A percentile compares a stretch with the other conserved stretches of the same genome.
These are phyloP conservation scores for Cercospora janseana DNA, from an alignment of 2,329 filamentous ascomycete species.

Conservation along the genomic window DNA sequence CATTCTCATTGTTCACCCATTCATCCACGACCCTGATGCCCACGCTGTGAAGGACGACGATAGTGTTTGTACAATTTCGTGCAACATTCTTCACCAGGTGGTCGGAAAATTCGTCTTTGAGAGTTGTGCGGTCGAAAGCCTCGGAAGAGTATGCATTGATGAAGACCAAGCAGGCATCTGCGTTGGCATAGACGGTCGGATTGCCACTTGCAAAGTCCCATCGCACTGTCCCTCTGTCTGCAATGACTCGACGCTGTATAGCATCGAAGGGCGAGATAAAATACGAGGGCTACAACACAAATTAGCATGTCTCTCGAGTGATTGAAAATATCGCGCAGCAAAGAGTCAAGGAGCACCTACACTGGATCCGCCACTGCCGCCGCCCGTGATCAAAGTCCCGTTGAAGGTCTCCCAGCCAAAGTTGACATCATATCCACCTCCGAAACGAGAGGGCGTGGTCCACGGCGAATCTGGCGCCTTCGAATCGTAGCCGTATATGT, in stretches of 20 bases:
- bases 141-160: slow-evolving; percentile 36
- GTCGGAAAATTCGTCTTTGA: slow-evolving; percentile 32
- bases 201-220: slow-evolving; percentile 33
- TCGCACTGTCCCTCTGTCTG: slow-evolving; percentile 24
- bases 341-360: neutral
- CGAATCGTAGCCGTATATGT: slow-evolving; percentile 44
- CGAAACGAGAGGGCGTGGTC: slow-evolving; percentile 41
- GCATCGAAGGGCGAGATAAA: slow-evolving; percentile 29
- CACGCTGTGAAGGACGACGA: slow-evolving; percentile 35
- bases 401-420: slow-evolving; percentile 35
- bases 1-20: slow-evolving; percentile 35
- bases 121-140: slow-evolving; percentile 30
- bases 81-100: slow-evolving; percentile 35
- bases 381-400: slow-evolving; percentile 25
- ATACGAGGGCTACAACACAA: slow-evolving; percentile 14
- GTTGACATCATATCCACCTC: slow-evolving; percentile 43
- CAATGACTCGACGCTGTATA: slow-evolving; percentile 25
- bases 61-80: slow-evolving; percentile 33
- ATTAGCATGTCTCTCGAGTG: no score
- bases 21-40: slow-evolving; percentile 33
- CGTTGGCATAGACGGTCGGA: slow-evolving; percentile 29
- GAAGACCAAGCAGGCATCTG: slow-evolving; percentile 36
- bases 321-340: neutral
- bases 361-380: slow-evolving; percentile 11
- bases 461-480: slow-evolving; percentile 34